Evolutionary conservation across 192 early-diverging fungal species (phyloP), one percentile per base, ranked within the genome.

Genomic region (Fimicolochytrium jonesii): DNA sequence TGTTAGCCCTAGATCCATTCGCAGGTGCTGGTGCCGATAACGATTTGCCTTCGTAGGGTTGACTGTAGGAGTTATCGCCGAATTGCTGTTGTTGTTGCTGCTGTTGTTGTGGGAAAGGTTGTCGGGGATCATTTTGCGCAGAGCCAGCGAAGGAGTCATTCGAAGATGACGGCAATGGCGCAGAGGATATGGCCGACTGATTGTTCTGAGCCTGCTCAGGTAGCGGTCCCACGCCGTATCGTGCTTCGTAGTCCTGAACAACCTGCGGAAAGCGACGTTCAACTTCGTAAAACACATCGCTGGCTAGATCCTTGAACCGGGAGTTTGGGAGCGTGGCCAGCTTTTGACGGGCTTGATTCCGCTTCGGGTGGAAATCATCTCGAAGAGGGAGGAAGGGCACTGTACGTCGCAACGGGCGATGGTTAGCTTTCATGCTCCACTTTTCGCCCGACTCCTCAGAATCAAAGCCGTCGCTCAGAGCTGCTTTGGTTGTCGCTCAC

Each of bases 301-400:
- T 86, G 9, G 89, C 91, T 39, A 98, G 80, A 63, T 97, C 93
- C 51, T 92, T 89, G 79, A 97, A 98, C 53, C 93, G 86, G 66
- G 77, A 62, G 52, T 69, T 79, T 10, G 92, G 88, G 10, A 98
- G 80, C 4, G 93, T 94, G n/a, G 94, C 89, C 7, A 98, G 82
- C 71, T 98, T 98, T 66, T 92, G 92, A 23, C 96, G 85, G 3
- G 94, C 94, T 68, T 95, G 93, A 76, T 98, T 98, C 39, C 96
- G 86, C 66, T 94, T 90, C 10, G 90, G 91, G 72, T 98, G 95
- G 68, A 90, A 96, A 44, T 92, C 88, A 64, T 92, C 86, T 20
- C 87, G 75, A 25, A 91, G 87, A 4, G 86, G 84, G 39, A 95
- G 78, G 68, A 88, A 93, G 4, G 92, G 89, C 37, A 86, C 87